Evolutionary conservation across 768 basidiomycete species (phyloP), one percentile per base, ranked within the genome.

Genomic region (Lanmaoa pseudosensibilis): DNA sequence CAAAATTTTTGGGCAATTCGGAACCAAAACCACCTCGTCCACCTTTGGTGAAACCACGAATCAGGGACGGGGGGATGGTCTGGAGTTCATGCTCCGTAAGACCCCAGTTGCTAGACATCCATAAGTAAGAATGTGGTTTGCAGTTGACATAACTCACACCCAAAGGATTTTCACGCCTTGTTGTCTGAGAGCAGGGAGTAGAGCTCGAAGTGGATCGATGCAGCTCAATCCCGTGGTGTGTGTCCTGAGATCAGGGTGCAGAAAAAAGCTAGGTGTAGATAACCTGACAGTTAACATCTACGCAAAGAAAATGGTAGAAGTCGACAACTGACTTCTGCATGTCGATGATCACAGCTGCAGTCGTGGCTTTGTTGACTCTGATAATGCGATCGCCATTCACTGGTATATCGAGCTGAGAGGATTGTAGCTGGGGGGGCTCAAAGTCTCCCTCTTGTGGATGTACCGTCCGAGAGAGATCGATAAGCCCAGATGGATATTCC

Each of bases 321-420:
- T 25, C n/a, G 34, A 37, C 18, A n/a, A 59, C 77, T 56, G 63
- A 86, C 86, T 87, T 88, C 67, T 88, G 87, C 87, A 88, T 88
- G 63, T 87, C 87, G 49, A 87, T 78, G 19, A 88, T 75, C n/a
- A 87, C 80, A 52, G 83, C 69, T 11, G 85, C 86, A 18, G 77
- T 80, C 46, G 74, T 69, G 32, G 77, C 70, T 34, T 74, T 77
- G 61, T 81, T 75, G 27, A 86, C 70, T 48, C 85, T 74, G 46
- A 87, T 69, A 19, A 70, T 73, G 23, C 84, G 76, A 21, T 77
- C 76, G 18, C 80, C 79, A 55, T 83, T 75, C 5, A 83, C 84
- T 4, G 74, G 68, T 36, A 88, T 75, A 36, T 88, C 85, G 12
- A 78, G 65, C 58, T 86, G 84, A 46, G 62, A 44, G 56, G 73